Conservation (phyloP, 2,329 filamentous ascomycete genomes). For the Xylaria sp. region DNA sequence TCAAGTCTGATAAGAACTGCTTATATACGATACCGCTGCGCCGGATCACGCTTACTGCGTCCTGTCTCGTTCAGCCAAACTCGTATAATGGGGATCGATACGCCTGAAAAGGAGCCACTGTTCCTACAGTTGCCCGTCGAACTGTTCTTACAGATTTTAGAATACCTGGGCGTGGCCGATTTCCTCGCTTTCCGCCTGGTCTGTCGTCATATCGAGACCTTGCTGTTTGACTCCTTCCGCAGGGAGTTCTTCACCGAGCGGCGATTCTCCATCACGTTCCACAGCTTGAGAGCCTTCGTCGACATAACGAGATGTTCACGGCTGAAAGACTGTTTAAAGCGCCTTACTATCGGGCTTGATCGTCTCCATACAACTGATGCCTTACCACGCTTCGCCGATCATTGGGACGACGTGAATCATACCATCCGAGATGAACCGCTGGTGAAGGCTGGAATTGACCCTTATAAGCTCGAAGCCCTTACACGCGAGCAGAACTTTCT, state of each 20-base stretch:
- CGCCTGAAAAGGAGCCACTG: constrained; percentile 35
- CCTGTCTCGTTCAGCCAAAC: constrained; percentile 1
- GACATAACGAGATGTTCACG: constrained; percentile 40
- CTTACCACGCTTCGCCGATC: constrained; percentile 30
- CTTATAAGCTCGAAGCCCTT: constrained; percentile 38
- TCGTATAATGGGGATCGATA: constrained; percentile 18
- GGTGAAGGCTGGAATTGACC: constrained; percentile 36
- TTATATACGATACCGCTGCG: background rate
- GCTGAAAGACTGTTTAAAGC: constrained; percentile 38
- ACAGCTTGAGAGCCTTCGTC: constrained; percentile 41
- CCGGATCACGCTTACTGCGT: background rate
- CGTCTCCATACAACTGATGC: constrained; percentile 40
- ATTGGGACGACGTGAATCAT: constrained; percentile 28
- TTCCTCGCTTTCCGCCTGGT: constrained; percentile 42
- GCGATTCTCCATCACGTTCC: constrained; percentile 43
- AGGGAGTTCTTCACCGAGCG: constrained; percentile 44
- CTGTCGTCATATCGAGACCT: constrained; percentile 38
- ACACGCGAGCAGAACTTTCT: constrained; percentile 43
- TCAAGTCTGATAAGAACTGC: background rate
- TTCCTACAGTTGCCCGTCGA: constrained; percentile 43
- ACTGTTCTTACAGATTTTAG: constrained; percentile 41
- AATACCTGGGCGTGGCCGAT: constrained; percentile 38
- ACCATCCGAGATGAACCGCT: constrained; percentile 9
- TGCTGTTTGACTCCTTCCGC: constrained; percentile 41
- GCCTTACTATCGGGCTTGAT: constrained; percentile 45